Base-by-base conservation (phyloP, 371 early-diverging fungal genomes). In the Funneliformis caledonium region DNA sequence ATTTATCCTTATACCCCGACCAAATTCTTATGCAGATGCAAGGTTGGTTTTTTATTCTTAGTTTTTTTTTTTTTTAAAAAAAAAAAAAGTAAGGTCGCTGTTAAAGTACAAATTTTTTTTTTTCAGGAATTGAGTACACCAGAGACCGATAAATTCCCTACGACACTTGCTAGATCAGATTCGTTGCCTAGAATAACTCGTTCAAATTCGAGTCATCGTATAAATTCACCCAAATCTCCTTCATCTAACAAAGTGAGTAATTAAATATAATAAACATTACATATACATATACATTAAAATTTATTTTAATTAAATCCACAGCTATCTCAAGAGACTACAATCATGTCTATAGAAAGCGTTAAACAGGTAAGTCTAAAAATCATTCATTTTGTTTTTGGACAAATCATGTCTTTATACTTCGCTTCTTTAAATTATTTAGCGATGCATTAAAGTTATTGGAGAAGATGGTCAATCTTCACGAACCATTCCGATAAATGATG, bases 301-400 rank as follows among this genome's bases (percentile, higher is more conserved):
- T 31, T 33, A 64, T 64, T 65, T 37, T 65, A 37, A 11, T 26
- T 1, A 26, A 62, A 9, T 2, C 22, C 14, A 60, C 4, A 65
- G 31, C 37, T 3, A 65, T 14, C 19, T 14, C 37, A 65, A 11
- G 84, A 83, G 73, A 82, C 79, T 14, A 88, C 88, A 6, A 92
- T 92, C 69, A 93, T 92, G 91, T 88, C 89, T 0, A 82, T 92
- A 84, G 92, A 93, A 72, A 89, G 87, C 45, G 90, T 92, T 61
- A 91, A 92, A 62, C 91, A 91, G 84, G 89, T 88, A 83, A 22
- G 59, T 78, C 19, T 43, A 47, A 5, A 33, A 45, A 10, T 50
- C 22, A 76, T 37, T 37, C 10, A n/a, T 70, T 70, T 9, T 47
- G 45, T 7, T 81, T 70, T 45, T 22, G 59, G 76, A 50, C 16